phyloP scores from a whole-genome alignment of 2,329 filamentous ascomycete species.

The Epichloe typhina region DNA sequence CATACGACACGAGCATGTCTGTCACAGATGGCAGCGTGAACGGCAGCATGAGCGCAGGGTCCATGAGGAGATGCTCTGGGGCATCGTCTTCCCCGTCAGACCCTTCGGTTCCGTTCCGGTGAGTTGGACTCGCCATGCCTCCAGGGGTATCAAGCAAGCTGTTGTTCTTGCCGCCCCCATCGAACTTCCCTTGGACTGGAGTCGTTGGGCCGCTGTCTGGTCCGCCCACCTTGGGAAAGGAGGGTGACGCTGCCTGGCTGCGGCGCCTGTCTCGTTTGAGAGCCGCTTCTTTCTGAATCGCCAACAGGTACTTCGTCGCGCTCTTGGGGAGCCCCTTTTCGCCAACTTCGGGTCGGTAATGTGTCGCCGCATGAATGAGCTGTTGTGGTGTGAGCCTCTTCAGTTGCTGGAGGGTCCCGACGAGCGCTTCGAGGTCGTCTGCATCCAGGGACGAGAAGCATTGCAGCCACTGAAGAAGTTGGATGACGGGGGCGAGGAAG shows the following conservation, averaged over 20 bases:
- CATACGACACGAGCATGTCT: constrained; percentile 93
- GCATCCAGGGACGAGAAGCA: constrained; percentile 83
- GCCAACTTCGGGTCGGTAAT: constrained; percentile 88
- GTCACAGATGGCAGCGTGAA: constrained; percentile 93
- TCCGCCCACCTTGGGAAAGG: constrained; percentile 18
- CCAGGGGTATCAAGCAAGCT: constrained; percentile 30
- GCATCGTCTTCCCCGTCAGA: constrained; percentile 49
- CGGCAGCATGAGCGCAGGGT: constrained; percentile 83
- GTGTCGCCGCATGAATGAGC: constrained; percentile 79
- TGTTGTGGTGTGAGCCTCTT: constrained; percentile 76
- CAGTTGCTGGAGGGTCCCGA: constrained; percentile 80
- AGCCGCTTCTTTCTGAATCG: constrained; percentile 63
- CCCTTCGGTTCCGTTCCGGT: constrained; percentile 18
- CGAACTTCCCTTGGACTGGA: constrained; percentile 26
- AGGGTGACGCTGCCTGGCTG: constrained; percentile 32
- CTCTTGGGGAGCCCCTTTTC: constrained; percentile 86
- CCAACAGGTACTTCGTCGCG: constrained; percentile 72
- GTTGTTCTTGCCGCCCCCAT: constrained; percentile 13
- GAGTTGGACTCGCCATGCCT: constrained; percentile 28
- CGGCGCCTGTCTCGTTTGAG: constrained; percentile 41
- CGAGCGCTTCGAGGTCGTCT: constrained; percentile 78
- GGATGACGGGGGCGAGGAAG: constrained; percentile 81
- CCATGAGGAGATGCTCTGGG: constrained; percentile 65
- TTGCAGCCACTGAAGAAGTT: constrained; percentile 92
- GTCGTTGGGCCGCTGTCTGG: constrained; percentile 30